Evolutionary conservation across 2,329 filamentous ascomycete genomes (phyloP), one percentile per base, ranked within the genome.

Genomic region (Fusarium neocosmosporiellum): DNA sequence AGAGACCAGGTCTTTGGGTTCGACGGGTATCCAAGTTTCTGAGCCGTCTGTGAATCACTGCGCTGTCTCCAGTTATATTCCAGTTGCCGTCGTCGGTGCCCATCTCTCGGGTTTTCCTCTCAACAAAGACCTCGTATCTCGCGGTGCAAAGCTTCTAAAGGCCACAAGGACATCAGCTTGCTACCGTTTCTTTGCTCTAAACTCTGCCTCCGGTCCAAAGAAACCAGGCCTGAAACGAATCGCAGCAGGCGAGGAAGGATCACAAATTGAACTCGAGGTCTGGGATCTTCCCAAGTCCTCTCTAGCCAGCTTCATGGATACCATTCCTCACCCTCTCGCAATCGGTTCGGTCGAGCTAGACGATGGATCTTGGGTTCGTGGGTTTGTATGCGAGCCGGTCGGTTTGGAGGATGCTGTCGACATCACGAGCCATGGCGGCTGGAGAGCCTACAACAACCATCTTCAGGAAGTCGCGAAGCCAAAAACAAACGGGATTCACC

Each of bases 321-420:
- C 81, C 0, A 76, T 84, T 4, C 72, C 79, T 7, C 73, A 77
- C 6, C 83, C 82, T 3, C 76, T 84, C 1, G 78, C 76, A 7
- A 78, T 84, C 8, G 83, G 83, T 2, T 80, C 78, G 0, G 59
- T 84, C 14, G 80, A 84, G 71, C 75, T 84, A 1, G 39, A 57
- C 0, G 76, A 82, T 41, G 78, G 79, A 2, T 70, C 72, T 7
- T 83, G 81, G 82, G 74, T 80, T 7, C 77, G 65, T 16, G 81
- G 82, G 0, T 82, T 84, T 48, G 75, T 84, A 2, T 84, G 83
- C 41, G 82, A 84, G 66, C 81, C 80, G 2, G 61, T 74, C 5
- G 81, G 81, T 0, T 63, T 83, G 2, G 69, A 73, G 1, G 73
- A 66, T 33, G 81, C 80, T 1, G 64, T 62, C 1, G 81, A 83